Evolutionary conservation across 345 rosid genomes (phyloP), one percentile per base, ranked within the genome.

Genomic region (Aethionema arabicum): DNA sequence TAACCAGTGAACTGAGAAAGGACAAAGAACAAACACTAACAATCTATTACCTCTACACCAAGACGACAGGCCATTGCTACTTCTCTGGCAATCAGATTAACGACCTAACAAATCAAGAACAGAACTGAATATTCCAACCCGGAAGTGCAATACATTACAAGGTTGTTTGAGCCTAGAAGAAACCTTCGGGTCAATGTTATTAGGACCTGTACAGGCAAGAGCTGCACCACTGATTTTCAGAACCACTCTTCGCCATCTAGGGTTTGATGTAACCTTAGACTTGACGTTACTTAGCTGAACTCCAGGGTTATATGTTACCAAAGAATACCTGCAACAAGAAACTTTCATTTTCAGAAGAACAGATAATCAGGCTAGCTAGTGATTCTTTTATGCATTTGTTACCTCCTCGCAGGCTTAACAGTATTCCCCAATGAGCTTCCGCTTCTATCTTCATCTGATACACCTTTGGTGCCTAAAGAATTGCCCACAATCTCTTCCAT

Each of bases 211-310:
- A 52, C 88, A 86, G 52, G 88, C 83, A 76, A 91, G 81, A 31
- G 96, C 88, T 56, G 86, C 83, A 16, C 95, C 98, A 56, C 96
- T 91, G 65, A 91, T 86, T 73, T 88, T 91, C 64, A 91, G 78
- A 41, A 91, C 82, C 33, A 91, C 96, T 78, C 96, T 86, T 52
- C 82, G 79, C 98, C 98, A 91, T 79, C 78, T 88, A 48, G 86
- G 86, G 52, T 58, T 77, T 55, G 82, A 68, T 66, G 64, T 47
- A 30, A 82, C 61, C 69, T 82, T 86, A 9, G 82, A 41, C 58
- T 86, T 91, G 54, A 79, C 13, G 60, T 41, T 79, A 69, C 21
- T 76, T 38, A 78, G 48, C 59, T 79, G 85, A 61, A 66, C 76
- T 46, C 52, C 79, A 71, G 87, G 78, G 66, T 63, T 79, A 52